A percentile compares a stretch with the other conserved stretches of the same genome.
Evolutionary conservation across 768 basidiomycete genomes (phyloP).

Genomic region (Pleurotus ostreatus): DNA sequence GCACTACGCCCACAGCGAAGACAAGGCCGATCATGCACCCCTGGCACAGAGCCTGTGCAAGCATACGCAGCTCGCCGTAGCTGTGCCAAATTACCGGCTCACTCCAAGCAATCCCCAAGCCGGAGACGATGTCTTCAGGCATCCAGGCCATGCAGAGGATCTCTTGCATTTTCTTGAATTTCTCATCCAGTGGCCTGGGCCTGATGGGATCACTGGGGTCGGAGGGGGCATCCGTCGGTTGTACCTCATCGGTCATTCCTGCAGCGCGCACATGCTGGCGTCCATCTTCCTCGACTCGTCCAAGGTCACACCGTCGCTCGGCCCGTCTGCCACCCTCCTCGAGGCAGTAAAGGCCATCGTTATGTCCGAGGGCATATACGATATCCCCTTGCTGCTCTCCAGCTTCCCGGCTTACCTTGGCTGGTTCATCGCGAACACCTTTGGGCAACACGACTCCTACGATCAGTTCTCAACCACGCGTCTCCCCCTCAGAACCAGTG

Average conservation of each 20-base stretch:
- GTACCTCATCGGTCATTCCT: conserved; percentile 75
- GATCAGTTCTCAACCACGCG: conserved; percentile 39
- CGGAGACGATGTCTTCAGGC: conserved; percentile 37
- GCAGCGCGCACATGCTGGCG: conserved; percentile 76
- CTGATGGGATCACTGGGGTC: conserved; percentile 16
- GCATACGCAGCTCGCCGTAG: conserved; percentile 52
- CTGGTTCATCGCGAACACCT: conserved; percentile 68
- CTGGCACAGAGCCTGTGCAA: conserved; percentile 52
- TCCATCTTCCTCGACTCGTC: conserved; percentile 62
- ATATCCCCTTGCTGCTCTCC: conserved; percentile 59
- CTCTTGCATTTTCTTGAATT: conserved; percentile 58
- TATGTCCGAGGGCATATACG: conserved; percentile 76
- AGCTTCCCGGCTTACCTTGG: conserved; percentile 64
- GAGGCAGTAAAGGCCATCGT: conserved; percentile 48
- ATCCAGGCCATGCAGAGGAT: conserved; percentile 73
- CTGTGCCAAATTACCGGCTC: conserved; percentile 76
- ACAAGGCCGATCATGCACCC: conserved; percentile 55
- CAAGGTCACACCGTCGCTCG: conserved; percentile 34
- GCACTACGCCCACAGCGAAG: conserved; percentile 45
- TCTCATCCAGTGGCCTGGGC: conserved; percentile 43
- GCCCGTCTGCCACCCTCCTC: conserved; percentile 39
- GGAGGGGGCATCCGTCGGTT: conserved; percentile 38
- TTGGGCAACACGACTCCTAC: conserved; percentile 52
- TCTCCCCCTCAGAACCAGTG: conserved; percentile 31
- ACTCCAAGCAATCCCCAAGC: conserved; percentile 41